These are phyloP conservation scores for Coemansia sp. DNA, from an alignment of 192 early-diverging fungal genomes.

Conservation along the genomic window DNA sequence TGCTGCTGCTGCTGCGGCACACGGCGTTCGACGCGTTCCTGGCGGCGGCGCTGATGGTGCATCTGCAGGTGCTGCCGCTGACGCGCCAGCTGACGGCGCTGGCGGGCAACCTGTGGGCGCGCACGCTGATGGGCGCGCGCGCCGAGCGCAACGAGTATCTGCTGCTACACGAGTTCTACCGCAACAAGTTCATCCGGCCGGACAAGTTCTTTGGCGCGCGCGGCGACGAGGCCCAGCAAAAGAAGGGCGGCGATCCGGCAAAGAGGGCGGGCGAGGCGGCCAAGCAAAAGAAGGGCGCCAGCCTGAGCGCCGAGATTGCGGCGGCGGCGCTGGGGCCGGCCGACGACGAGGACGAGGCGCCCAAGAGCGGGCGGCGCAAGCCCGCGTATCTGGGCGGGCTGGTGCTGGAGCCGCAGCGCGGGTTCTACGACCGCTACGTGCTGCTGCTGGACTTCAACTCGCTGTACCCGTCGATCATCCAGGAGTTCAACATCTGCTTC, in stretches of 20 bases:
- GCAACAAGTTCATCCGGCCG: conserved; percentile 85
- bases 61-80: conserved; percentile 83
- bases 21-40: conserved; percentile 79
- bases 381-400: conserved; percentile 92
- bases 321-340: conserved; percentile 27
- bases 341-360: conserved; percentile 11
- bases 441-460: conserved; percentile 97
- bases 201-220: conserved; percentile 58
- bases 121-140: conserved; percentile 82
- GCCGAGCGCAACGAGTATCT: conserved; percentile 95
- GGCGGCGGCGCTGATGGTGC: conserved; percentile 77
- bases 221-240: background rate
- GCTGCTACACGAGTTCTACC: conserved; percentile 93
- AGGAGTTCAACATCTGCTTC: conserved; percentile 99
- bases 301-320: conserved; percentile 26
- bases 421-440: conserved; percentile 94
- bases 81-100: conserved; percentile 88
- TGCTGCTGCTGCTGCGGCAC: conserved; percentile 74
- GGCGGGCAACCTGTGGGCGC: conserved; percentile 93
- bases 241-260: too few species aligned
- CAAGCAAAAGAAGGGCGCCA: conserved; percentile 2
- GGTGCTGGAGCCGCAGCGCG: conserved; percentile 95
- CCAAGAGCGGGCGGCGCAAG: conserved; percentile 62
- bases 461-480: conserved; percentile 99
- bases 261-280: too few species aligned